phyloP scores from a whole-genome alignment of 148 eudicot species.

The Drosera capensis region DNA sequence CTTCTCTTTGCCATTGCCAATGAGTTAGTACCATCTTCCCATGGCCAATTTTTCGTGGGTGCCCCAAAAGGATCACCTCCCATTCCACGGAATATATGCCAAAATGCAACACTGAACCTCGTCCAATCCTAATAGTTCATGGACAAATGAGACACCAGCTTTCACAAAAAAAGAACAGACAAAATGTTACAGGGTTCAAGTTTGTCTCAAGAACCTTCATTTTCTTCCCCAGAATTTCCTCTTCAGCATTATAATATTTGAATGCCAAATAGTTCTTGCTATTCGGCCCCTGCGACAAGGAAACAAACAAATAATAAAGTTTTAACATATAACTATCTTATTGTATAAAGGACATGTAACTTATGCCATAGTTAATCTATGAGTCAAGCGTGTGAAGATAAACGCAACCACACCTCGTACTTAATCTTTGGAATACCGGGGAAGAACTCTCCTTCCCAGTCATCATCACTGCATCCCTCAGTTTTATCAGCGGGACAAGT shows the following conservation, averaged over 20 bases:
- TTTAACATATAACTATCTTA: neutral
- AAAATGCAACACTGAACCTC: conserved; percentile 96
- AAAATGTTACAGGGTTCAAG: neutral
- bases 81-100: conserved; percentile 99
- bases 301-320: neutral
- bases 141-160: neutral
- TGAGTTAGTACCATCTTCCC: conserved; percentile 99
- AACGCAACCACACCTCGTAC: conserved; percentile 47
- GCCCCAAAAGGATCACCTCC: conserved; percentile 96
- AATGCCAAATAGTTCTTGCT: conserved; percentile 70
- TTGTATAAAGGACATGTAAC: neutral
- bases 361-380: neutral
- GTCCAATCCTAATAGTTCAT: conserved; percentile 69
- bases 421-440: conserved; percentile 82
- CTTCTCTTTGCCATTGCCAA: conserved; percentile 89
- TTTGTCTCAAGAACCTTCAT: conserved; percentile 51
- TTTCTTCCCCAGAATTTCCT: conserved; percentile 81
- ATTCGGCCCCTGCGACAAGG: conserved; percentile 45
- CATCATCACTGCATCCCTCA: conserved; percentile 38
- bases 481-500: conserved; percentile 69
- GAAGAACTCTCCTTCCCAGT: conserved; percentile 89
- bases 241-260: conserved; percentile 86
- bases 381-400: neutral
- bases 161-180: neutral
- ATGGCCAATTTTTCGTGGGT: conserved; percentile 87